Evolutionary conservation across 2,329 filamentous ascomycete genomes (phyloP).

Genomic region (Lecanosticta acicola): DNA sequence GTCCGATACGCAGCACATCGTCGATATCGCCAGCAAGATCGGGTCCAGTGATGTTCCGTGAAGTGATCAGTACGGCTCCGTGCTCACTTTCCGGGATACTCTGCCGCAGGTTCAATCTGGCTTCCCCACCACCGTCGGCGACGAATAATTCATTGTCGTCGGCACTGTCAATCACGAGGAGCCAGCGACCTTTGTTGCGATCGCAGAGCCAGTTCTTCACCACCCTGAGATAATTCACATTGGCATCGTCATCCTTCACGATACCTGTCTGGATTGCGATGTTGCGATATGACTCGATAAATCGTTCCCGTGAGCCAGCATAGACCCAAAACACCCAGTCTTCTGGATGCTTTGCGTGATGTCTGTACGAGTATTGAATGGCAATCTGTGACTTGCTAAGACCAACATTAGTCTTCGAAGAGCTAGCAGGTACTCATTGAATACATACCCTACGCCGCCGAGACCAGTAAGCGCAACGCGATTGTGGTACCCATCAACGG

Average conservation of each 20-base stretch:
- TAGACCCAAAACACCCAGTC: not conserved
- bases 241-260: not conserved
- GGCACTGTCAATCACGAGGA: not conserved
- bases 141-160: not conserved
- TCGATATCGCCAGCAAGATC: not conserved
- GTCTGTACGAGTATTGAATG: not conserved
- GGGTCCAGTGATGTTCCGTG: not conserved
- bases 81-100: not conserved
- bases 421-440: too few species aligned
- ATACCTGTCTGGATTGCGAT: not conserved
- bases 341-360: not conserved
- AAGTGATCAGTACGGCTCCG: not conserved
- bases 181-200: not conserved
- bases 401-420: not conserved
- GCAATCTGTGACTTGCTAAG: not conserved
- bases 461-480: not conserved
- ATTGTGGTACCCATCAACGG: not conserved
- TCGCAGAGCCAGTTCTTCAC: not conserved
- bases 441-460: not conserved
- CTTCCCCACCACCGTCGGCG: too few species aligned
- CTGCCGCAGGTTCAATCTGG: not conserved
- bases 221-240: not conserved
- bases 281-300: not conserved
- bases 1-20: not conserved
- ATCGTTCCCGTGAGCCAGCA: not conserved